Percentiles rank a stretch among this genome's conserved stretches.
These are phyloP conservation scores for Decorospora gaudefroyi DNA, from an alignment of 2,329 filamentous ascomycete genomes.

Conservation along the genomic window DNA sequence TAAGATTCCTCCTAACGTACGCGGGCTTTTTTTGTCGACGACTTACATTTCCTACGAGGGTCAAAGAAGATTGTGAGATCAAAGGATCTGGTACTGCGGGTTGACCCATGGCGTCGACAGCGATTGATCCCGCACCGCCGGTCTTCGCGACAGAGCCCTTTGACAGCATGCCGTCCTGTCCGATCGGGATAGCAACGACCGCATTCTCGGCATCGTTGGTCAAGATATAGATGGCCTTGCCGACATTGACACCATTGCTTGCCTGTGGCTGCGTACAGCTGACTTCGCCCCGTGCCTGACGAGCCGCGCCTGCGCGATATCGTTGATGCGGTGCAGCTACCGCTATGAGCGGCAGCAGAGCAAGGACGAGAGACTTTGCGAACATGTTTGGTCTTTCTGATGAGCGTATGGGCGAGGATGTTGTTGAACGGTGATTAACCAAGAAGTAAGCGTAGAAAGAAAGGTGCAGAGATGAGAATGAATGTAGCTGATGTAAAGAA, in stretches of 20 bases:
- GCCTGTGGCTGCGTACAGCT: conserved; percentile 9
- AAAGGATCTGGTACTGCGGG: conserved; percentile 56
- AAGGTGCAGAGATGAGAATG: too few species aligned
- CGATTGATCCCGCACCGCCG: conserved; percentile 54
- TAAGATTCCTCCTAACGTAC: neutral
- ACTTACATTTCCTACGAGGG: conserved; percentile 60
- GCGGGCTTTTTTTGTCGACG: neutral
- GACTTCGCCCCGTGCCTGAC: conserved; percentile 2
- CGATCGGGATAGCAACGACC: conserved; percentile 58
- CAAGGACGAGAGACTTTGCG: conserved; percentile 6
- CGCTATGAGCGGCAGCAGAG: conserved; percentile 6
- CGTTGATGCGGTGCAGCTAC: conserved; percentile 11
- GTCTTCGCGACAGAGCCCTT: conserved; percentile 52
- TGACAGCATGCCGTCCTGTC: conserved; percentile 54
- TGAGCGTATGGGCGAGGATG: neutral
- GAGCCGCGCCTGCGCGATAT: neutral
- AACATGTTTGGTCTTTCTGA: neutral
- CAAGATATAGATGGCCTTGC: conserved; percentile 61
- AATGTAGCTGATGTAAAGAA: too few species aligned
- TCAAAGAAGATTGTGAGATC: conserved; percentile 57
- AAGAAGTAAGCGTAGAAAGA: too few species aligned
- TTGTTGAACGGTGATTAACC: neutral
- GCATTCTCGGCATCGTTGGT: conserved; percentile 59
- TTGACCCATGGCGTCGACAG: conserved; percentile 46
- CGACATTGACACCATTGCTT: conserved; percentile 6